phyloP scores from a whole-genome alignment of 1,284 basidiomycete genomes.

The Fomitiporia mediterranea region DNA sequence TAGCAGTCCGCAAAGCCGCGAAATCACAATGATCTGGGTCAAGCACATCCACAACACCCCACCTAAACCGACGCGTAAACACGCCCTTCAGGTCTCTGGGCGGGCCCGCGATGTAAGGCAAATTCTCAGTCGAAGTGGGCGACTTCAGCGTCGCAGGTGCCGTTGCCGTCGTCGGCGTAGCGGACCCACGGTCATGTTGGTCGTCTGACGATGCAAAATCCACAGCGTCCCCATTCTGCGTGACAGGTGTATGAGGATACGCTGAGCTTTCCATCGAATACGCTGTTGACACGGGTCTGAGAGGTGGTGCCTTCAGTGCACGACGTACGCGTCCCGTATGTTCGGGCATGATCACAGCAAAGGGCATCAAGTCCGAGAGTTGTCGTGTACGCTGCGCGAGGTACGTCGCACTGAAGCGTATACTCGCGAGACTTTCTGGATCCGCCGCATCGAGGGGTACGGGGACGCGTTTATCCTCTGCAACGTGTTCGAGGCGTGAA shows the following conservation, averaged over 20 bases:
- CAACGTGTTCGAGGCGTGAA: slow-evolving; percentile 58
- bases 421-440: slow-evolving; percentile 60
- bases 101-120: slow-evolving; percentile 44
- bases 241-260: slow-evolving; percentile 8
- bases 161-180: slow-evolving; percentile 29
- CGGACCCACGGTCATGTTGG: slow-evolving; percentile 22
- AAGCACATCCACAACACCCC: slow-evolving; percentile 80
- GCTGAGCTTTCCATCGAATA: slow-evolving; percentile 17
- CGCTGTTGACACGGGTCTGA: slow-evolving; percentile 21
- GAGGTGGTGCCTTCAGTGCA: slow-evolving; percentile 21
- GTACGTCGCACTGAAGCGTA: slow-evolving; percentile 68
- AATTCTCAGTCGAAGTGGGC: slow-evolving; percentile 24
- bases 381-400: slow-evolving; percentile 46
- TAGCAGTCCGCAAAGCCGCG: slow-evolving; percentile 70
- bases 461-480: slow-evolving; percentile 48
- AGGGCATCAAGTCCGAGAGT: slow-evolving; percentile 52
- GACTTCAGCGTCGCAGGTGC: slow-evolving; percentile 27
- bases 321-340: slow-evolving; percentile 35
- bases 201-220: slow-evolving; percentile 25
- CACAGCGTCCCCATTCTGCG: slow-evolving; percentile 5
- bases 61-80: slow-evolving; percentile 71
- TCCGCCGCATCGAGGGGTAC: slow-evolving; percentile 50
- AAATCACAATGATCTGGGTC: slow-evolving; percentile 81
- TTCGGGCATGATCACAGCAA: slow-evolving; percentile 75
- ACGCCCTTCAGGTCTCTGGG: slow-evolving; percentile 65